A percentile compares a stretch with the other conserved stretches of the same genome.
Conservation (phyloP, 305 asterid genomes). For the Salvia sclarea region DNA sequence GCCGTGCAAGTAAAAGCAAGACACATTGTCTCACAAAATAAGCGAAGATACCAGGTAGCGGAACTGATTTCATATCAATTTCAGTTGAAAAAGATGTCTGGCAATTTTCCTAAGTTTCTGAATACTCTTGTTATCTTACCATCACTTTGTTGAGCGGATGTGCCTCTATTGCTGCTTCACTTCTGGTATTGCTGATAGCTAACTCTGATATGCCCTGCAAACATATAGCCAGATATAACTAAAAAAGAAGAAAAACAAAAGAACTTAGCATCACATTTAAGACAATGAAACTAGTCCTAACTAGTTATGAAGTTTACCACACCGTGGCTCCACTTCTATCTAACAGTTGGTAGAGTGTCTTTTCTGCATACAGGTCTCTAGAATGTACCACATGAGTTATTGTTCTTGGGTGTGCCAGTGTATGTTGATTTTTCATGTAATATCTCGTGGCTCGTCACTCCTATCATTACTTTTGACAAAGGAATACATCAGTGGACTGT, state of each 20-base stretch:
- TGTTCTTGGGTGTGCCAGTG: constrained; percentile 9
- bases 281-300: constrained; percentile 14
- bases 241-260: neutral
- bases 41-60: constrained; percentile 94
- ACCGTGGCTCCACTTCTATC: neutral
- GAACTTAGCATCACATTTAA: constrained; percentile 27
- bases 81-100: constrained; percentile 13
- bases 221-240: neutral
- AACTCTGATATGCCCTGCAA: constrained; percentile 1
- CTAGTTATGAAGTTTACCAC: constrained; percentile 7
- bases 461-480: constrained; percentile 1
- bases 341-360: neutral
- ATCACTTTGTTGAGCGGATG: constrained; percentile 1
- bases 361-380: neutral
- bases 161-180: constrained; percentile 25
- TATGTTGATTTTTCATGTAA: constrained; percentile 5
- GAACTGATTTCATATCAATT: constrained; percentile 17
- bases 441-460: neutral
- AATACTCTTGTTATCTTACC: constrained; percentile 1
- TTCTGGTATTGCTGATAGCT: neutral
- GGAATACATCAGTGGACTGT: constrained; percentile 1
- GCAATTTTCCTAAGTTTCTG: constrained; percentile 6
- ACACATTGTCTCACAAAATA: constrained; percentile 94
- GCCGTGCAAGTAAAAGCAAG: constrained; percentile 97
- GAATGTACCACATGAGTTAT: neutral